Conservation (phyloP, 176 grass and related monocot genomes). For the Cymbopogon citratus region DNA sequence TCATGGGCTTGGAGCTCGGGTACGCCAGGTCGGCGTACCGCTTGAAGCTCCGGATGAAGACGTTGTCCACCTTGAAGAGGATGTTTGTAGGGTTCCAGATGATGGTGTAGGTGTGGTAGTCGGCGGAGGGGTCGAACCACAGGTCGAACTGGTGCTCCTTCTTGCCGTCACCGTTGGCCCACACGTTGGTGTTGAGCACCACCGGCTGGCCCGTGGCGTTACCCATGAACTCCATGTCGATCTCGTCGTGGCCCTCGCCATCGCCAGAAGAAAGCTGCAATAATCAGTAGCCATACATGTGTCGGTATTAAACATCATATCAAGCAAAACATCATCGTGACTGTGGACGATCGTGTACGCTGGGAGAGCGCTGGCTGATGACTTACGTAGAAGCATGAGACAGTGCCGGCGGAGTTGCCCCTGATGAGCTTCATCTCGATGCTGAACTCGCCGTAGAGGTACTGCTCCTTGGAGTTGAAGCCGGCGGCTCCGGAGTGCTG, state of each 20-base stretch:
- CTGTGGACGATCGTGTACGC: too few species aligned
- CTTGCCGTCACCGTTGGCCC: conserved; percentile 2
- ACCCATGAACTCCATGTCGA: conserved; percentile 25
- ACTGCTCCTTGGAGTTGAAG: conserved; percentile 18
- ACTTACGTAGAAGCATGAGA: conserved; percentile 6
- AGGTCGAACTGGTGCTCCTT: conserved; percentile 51
- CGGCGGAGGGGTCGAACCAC: conserved; percentile 49
- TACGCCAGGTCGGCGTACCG: conserved; percentile 61
- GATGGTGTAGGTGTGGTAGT: conserved; percentile 52
- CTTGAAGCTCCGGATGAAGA: conserved; percentile 33
- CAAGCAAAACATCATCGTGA: too few species aligned
- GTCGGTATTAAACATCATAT: too few species aligned
- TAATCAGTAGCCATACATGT: too few species aligned
- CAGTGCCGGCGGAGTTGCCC: neutral
- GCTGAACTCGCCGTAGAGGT: conserved; percentile 23
- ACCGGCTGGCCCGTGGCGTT: neutral
- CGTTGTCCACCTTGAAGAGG: conserved; percentile 51
- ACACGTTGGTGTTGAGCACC: conserved; percentile 17
- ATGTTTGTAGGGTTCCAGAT: conserved; percentile 44
- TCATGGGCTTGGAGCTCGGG: conserved; percentile 51
- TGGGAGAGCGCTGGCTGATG: too few species aligned
- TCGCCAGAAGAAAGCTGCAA: neutral
- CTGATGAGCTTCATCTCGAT: conserved; percentile 15
- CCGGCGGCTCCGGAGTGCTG: neutral
- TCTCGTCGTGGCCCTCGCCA: neutral